Conservation (phyloP, 371 early-diverging fungal genomes). For the Nematocida ausubeli region DNA sequence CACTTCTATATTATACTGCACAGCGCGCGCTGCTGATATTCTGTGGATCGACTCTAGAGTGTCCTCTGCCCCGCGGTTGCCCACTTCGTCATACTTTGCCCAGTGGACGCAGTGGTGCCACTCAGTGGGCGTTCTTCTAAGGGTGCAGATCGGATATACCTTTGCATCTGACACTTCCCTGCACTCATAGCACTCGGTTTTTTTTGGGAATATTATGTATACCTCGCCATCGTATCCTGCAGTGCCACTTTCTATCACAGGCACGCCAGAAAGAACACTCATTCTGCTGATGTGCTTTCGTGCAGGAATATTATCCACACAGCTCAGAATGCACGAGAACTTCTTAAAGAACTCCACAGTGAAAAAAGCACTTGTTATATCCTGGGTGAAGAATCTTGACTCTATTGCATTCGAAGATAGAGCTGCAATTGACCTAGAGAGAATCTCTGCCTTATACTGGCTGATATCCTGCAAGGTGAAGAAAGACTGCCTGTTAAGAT, state of each 20-base stretch:
- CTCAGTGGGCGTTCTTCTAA: constrained; percentile 83
- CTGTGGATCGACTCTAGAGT: constrained; percentile 50
- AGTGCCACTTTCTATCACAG: constrained; percentile 89
- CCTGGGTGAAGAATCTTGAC: constrained; percentile 3
- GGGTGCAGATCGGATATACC: constrained; percentile 82
- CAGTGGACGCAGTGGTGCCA: constrained; percentile 97
- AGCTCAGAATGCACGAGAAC: constrained; percentile 90
- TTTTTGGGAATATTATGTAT: constrained; percentile 73
- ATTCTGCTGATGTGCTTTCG: constrained; percentile 86
- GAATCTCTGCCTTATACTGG: constrained; percentile 75
- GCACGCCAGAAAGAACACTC: constrained; percentile 80
- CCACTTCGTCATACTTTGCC: constrained; percentile 87
- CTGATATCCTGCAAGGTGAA: constrained; percentile 84
- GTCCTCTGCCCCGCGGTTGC: constrained; percentile 71
- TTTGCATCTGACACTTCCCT: constrained; percentile 73
- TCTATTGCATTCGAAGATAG: not conserved
- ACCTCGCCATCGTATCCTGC: constrained; percentile 92
- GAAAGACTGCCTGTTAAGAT: constrained; percentile 93
- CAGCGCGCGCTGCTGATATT: constrained; percentile 53
- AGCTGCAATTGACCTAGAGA: not conserved
- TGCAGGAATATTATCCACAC: constrained; percentile 93
- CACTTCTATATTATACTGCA: constrained; percentile 45
- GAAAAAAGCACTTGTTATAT: constrained; percentile 74
- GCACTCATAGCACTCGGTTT: constrained; percentile 88
- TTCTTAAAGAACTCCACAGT: constrained; percentile 78